Conservation (phyloP, 2,329 filamentous ascomycete genomes). For the Thelonectria rubi region DNA sequence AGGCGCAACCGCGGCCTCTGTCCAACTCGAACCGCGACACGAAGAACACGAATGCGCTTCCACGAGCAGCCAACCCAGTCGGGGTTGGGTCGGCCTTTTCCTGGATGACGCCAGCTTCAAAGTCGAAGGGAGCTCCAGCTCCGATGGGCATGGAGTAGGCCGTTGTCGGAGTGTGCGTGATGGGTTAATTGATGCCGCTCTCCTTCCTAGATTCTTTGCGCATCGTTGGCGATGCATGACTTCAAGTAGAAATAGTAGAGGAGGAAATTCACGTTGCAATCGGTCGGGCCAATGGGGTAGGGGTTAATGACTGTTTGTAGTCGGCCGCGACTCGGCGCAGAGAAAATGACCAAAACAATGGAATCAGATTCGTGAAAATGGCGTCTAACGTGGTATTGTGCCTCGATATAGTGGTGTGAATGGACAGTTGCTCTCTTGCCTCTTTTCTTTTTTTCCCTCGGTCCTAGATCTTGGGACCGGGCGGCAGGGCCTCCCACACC, state of each 20-base stretch:
- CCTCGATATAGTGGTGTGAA: neutral
- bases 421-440: neutral
- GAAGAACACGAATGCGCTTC: constrained; percentile 51
- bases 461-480: constrained; percentile 63
- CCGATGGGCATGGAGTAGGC: constrained; percentile 42
- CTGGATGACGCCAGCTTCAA: constrained; percentile 75
- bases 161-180: neutral
- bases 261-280: constrained; percentile 28
- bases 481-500: constrained; percentile 69
- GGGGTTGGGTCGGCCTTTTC: constrained; percentile 94
- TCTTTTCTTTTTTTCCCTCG: neutral
- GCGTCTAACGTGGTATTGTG: constrained; percentile 1
- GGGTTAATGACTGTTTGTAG: constrained; percentile 21
- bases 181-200: constrained; percentile 12
- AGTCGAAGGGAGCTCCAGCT: constrained; percentile 50
- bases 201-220: constrained; percentile 17
- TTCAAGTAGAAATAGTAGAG: constrained; percentile 31
- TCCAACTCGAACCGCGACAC: constrained; percentile 32
- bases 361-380: constrained; percentile 19
- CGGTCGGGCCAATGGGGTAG: constrained; percentile 16
- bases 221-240: constrained; percentile 2
- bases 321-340: constrained; percentile 26
- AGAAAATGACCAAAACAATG: constrained; percentile 6
- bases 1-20: constrained; percentile 41
- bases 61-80: constrained; percentile 79